Evolutionary conservation across 805 yeast species (phyloP), one percentile per base, ranked within the genome.

Genomic region (Wickerhamomyces chaumierensis): DNA sequence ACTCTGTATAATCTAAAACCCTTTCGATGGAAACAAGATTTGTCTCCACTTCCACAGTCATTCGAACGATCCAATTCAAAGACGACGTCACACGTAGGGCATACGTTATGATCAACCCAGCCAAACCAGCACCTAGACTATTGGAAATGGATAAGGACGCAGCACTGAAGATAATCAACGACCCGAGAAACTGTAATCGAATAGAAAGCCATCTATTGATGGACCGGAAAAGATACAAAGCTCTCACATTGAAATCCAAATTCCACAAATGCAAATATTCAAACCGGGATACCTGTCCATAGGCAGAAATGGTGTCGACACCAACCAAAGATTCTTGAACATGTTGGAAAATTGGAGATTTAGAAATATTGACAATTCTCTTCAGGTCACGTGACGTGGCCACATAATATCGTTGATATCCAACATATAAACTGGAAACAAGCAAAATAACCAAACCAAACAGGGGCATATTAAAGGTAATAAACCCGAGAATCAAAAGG

Each of bases 281-380:
- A 58, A 86, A 87, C 41, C 94, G 65, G 5, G 63, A 67, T 20
- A 58, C 58, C 46, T 85, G 94, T n/a, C 68, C 63, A 51, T 71
- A 88, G 0, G 95, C 95, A 35, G 81, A 66, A 40, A 87, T 77
- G 1, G 94, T 87, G 36, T 76, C 75, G 18, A 80, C 73, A 12
- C 96, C 96, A 25, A 69, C 70, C 36, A 87, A 60, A 3, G 87
- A 77, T 52, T 87, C 96, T 53, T 83, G 88, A 45, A 87, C 68
- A 47, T 81, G 86, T 0, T 94, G 81, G 62, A 73, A 81, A 15
- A 85, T 75, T 3, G 95, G 95, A 40, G 84, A 74, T 50, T 74
- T 69, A 5, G 90, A 69, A 18, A 76, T 67, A 38, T 82, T 75
- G 35, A 73, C 75, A 37, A 85, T 63, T 50, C 95, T 71, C 54